Conservation (phyloP, 768 basidiomycete genomes). For the Rhizopogon vesiculosus region DNA sequence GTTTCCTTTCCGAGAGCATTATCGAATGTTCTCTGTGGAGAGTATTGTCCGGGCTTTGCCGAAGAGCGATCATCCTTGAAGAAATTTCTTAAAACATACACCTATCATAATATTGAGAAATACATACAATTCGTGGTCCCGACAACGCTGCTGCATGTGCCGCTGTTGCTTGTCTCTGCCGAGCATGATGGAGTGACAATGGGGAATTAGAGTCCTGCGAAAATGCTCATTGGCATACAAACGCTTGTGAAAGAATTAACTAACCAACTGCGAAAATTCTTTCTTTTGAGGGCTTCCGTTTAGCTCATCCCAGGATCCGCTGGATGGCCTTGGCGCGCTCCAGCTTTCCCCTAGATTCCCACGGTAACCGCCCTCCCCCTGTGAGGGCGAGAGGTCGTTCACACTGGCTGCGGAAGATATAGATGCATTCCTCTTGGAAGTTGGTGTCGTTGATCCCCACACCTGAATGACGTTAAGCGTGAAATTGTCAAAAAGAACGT, state of each 20-base stretch:
- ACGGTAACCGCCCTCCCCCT: constrained; percentile 44
- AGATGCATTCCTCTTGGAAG: constrained; percentile 56
- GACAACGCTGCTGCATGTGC: constrained; percentile 34
- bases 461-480: constrained; percentile 36
- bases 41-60: constrained; percentile 45
- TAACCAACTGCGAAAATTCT: constrained; percentile 45
- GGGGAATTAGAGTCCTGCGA: constrained; percentile 37
- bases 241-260: constrained; percentile 14
- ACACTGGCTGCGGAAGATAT: constrained; percentile 54
- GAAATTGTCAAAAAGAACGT: constrained; percentile 1
- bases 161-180: constrained; percentile 41
- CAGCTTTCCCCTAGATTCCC: constrained; percentile 46
- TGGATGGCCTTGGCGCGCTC: constrained; percentile 44
- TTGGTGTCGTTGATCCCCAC: constrained; percentile 48
- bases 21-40: constrained; percentile 49
- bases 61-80: constrained; percentile 43
- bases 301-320: constrained; percentile 59
- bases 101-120: constrained; percentile 3
- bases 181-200: constrained; percentile 40
- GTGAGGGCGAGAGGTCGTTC: constrained; percentile 42
- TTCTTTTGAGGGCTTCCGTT: constrained; percentile 44
- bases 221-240: constrained; percentile 10
- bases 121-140: constrained; percentile 35
- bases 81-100: constrained; percentile 18
- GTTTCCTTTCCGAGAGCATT: constrained; percentile 37